Evolutionary conservation across 2,329 filamentous ascomycete genomes (phyloP), one percentile per base, ranked within the genome.

Genomic region (Microdochium nivale): DNA sequence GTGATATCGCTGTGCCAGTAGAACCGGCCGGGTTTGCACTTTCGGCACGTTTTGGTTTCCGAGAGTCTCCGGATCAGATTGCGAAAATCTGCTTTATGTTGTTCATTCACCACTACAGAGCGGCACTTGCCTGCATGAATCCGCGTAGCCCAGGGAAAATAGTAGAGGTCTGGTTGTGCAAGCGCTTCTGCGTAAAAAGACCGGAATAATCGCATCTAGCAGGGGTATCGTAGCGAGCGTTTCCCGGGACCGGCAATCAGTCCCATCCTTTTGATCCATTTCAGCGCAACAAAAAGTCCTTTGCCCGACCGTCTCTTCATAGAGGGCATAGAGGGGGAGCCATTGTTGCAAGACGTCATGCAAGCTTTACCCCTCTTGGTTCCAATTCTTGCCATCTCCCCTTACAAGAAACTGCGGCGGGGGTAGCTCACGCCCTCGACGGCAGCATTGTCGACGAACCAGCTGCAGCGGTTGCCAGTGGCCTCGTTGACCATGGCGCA

Each of bases 361-460:
- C n/a, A n/a, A n/a, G n/a, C n/a, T n/a, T n/a, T n/a, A n/a, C n/a
- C n/a, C n/a, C n/a, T n/a, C n/a, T n/a, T n/a, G n/a, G n/a, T n/a
- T n/a, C n/a, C n/a, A n/a, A n/a, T n/a, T n/a, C n/a, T n/a, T n/a
- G n/a, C n/a, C n/a, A n/a, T n/a, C n/a, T 27, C 49, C n/a, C n/a
- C n/a, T 59, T 59, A 80, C 63, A 81, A 65, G 61, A 79, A 81
- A 21, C 87, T 84, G 59, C 87, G 84, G 64, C 87, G 79, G 24
- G 91, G 89, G 65, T 89, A 96, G 54, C 77, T 75, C 13, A 99
- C 88, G 3, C 89, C 90, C 63, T 96, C 86, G 13, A 95, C 84
- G 47, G 94, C 92, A 3, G 87, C 76, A 62, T 84, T 79, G 67
- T 97, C 94, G 44, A 91, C 90, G 67, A 99, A 97, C 94, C 94